Conservation (phyloP, 257 asterid genomes). For the Ilex aquifolium region DNA sequence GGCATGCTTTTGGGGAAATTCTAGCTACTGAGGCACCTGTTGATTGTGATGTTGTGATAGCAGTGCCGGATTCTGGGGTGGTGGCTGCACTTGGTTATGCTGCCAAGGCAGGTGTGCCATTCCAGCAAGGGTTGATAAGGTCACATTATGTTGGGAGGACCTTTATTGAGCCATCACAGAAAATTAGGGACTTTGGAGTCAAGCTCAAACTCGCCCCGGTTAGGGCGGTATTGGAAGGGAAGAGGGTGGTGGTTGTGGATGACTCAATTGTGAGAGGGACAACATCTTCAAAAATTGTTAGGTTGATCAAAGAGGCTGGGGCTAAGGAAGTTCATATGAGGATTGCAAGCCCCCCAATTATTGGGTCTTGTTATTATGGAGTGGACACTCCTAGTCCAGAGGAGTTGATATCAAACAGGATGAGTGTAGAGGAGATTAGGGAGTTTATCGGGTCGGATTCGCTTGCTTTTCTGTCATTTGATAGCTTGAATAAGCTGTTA, state of each 20-base stretch:
- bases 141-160: conserved; percentile 93
- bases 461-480: no score
- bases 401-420: conserved; percentile 73
- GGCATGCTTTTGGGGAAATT: conserved; percentile 65
- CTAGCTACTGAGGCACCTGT: conserved; percentile 71
- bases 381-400: conserved; percentile 79
- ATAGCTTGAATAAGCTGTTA: no score
- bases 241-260: conserved; percentile 92
- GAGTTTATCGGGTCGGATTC: conserved; percentile 77
- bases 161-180: conserved; percentile 88
- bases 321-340: conserved; percentile 97
- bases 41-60: conserved; percentile 89
- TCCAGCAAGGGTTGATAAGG: conserved; percentile 82
- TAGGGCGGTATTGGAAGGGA: conserved; percentile 81
- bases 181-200: conserved; percentile 89
- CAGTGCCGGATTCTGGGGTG: conserved; percentile 92
- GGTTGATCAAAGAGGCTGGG: conserved; percentile 78
- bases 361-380: conserved; percentile 83
- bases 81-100: conserved; percentile 94
- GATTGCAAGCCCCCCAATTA: conserved; percentile 85
- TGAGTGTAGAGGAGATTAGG: conserved; percentile 69
- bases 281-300: conserved; percentile 78
- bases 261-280: conserved; percentile 96
- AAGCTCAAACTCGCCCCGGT: conserved; percentile 83
- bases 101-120: conserved; percentile 75